Evolutionary conservation across 192 early-diverging fungal species (phyloP).

Genomic region (Paraglomus brasilianum): DNA sequence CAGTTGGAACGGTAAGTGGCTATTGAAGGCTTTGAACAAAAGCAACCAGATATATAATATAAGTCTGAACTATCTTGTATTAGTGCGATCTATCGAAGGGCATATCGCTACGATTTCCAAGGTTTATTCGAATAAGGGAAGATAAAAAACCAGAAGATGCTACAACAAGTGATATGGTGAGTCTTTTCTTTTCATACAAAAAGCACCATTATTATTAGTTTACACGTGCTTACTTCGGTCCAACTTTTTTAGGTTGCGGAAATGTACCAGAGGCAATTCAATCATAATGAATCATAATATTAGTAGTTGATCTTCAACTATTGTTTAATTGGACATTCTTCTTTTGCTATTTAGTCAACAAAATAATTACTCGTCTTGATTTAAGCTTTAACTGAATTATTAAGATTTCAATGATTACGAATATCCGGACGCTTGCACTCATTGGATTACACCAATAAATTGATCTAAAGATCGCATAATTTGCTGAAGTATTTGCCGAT

Average conservation of each 20-base stretch:
- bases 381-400: too few relatives aligned
- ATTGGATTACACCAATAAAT: too few relatives aligned
- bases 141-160: constrained; percentile 95
- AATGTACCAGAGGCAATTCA: constrained; percentile 8
- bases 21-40: too few relatives aligned
- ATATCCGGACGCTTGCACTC: too few relatives aligned
- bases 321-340: too few relatives aligned
- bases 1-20: constrained; percentile 71
- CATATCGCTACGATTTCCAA: constrained; percentile 94
- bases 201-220: neutral
- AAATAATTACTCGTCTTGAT: too few relatives aligned
- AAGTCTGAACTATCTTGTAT: too few relatives aligned
- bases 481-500: too few relatives aligned
- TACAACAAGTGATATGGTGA: constrained; percentile 84
- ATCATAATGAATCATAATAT: constrained; percentile 2
- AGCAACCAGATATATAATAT: too few relatives aligned
- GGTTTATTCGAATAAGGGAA: constrained; percentile 93
- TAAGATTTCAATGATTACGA: too few relatives aligned
- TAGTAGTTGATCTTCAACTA: neutral
- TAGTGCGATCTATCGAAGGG: constrained; percentile 82
- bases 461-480: too few relatives aligned
- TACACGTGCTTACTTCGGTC: neutral
- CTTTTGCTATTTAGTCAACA: too few relatives aligned
- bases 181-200: neutral
- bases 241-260: constrained; percentile 14